Evolutionary conservation across 192 early-diverging fungal species (phyloP), one percentile per base, ranked within the genome.

Genomic region (Chytriomyces sp.): DNA sequence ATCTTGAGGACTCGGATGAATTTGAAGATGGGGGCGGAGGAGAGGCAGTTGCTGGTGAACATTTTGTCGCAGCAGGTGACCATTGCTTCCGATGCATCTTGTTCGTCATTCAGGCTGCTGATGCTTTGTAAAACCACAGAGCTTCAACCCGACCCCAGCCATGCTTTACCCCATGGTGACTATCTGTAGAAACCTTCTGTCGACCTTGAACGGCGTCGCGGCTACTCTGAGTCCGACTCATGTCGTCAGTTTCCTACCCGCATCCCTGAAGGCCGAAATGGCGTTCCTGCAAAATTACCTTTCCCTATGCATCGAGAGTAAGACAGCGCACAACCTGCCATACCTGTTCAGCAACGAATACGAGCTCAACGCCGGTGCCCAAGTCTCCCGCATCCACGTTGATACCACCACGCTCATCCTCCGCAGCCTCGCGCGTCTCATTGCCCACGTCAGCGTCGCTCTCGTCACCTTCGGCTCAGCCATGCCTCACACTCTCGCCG

Each of bases 201-300:
- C 63, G 3, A 41, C 39, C 26, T 26, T 62, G 31, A 19, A 31
- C 33, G 10, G n/a, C 0, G 10, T 25, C 59, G 12, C 28, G 59
- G 28, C 59, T n/a, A 10, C 10, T 7, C 26, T 62, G 32, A 10
- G 12, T 12, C 12, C 32, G 1, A 14, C 59, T 10, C 22, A 10
- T 8, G 14, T n/a, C 39, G n/a, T 41, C 5, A 10, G n/a, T n/a
- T 5, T 73, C 52, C 72, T 64, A 25, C 71, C 71, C 8, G 28
- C 6, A 10, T 49, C 71, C 32, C 36, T 73, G 25, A 39, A 33
- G 25, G 8, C 59, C 14, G 73, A 74, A 37, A 26, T 77, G 28
- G 26, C 30, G 30, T 80, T 80, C 72, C 68, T 80, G 17, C 37
- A 59, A 12, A 55, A 80, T 25, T 80, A 80, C 58, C 22, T 80